Conservation (phyloP, 345 rosid species). For the Citrus sp. region DNA sequence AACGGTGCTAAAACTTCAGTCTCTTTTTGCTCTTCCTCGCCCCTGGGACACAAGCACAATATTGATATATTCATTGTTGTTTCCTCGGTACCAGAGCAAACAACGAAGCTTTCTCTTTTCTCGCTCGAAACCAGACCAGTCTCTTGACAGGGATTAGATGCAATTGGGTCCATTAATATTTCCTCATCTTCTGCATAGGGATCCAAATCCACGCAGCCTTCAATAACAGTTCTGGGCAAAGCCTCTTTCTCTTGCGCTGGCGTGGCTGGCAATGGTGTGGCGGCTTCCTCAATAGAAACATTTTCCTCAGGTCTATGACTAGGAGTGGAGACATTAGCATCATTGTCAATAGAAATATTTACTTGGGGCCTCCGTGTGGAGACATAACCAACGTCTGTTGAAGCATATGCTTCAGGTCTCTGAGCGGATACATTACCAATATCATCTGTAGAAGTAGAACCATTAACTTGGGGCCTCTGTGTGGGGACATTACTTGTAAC, state of each 20-base stretch:
- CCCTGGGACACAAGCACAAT: neutral
- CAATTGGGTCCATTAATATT: constrained; percentile 4
- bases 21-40: neutral
- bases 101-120: neutral
- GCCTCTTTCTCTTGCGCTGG: constrained; percentile 14
- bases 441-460: neutral
- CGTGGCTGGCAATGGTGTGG: constrained; percentile 6
- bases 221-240: constrained; percentile 9
- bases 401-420: neutral
- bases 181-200: constrained; percentile 6
- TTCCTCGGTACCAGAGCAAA: neutral
- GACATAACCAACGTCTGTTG: neutral
- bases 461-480: neutral
- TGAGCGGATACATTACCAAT: neutral
- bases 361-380: neutral
- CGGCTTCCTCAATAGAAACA: neutral
- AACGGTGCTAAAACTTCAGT: constrained; percentile 16
- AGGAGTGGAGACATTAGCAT: neutral
- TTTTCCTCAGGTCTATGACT: neutral
- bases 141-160: neutral
- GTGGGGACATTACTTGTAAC: neutral
- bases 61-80: neutral
- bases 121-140: neutral
- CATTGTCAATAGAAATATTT: neutral
- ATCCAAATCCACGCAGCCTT: constrained; percentile 1